A percentile compares a stretch with the other conserved stretches of the same genome.
Evolutionary conservation across 1,284 basidiomycete genomes (phyloP).

Genomic region (Ceraceosorus bombacis): DNA sequence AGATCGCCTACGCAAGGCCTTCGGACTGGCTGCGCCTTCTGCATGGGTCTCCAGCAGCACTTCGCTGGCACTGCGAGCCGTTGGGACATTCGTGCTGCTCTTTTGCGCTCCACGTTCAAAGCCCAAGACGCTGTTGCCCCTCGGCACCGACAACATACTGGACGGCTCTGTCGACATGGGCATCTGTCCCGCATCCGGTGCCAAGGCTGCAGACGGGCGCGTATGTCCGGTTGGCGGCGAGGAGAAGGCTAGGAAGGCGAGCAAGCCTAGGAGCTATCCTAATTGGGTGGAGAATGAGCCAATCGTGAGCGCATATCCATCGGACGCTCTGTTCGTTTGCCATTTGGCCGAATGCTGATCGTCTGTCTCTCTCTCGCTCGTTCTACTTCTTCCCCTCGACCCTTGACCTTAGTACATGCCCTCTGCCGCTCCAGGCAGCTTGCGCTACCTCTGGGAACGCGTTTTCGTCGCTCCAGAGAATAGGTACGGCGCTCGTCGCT

Average conservation of each 20-base stretch:
- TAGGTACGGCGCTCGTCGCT: conserved; percentile 1
- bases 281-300: conserved; percentile 20
- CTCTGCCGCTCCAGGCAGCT: conserved; percentile 12
- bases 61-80: conserved; percentile 12
- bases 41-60: conserved; percentile 8
- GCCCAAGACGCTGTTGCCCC: not conserved
- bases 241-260: not conserved
- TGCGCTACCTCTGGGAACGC: conserved; percentile 14
- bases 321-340: not conserved
- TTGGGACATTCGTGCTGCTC: conserved; percentile 12
- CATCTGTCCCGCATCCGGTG: conserved; percentile 23
- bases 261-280: conserved; percentile 6
- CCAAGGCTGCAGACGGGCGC: conserved; percentile 17
- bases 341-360: conserved; percentile 14
- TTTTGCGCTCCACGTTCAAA: conserved; percentile 15
- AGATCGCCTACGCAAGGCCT: conserved; percentile 15
- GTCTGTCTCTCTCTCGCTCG: conserved; percentile 16
- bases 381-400: conserved; percentile 11
- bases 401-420: conserved; percentile 14
- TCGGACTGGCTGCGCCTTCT: conserved; percentile 18
- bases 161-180: conserved; percentile 2
- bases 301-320: not conserved
- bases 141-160: conserved; percentile 15
- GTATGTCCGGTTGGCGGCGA: conserved; percentile 23
- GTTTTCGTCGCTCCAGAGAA: conserved; percentile 7